Conservation (phyloP, 1,284 basidiomycete species). For the Cerrena zonata region DNA sequence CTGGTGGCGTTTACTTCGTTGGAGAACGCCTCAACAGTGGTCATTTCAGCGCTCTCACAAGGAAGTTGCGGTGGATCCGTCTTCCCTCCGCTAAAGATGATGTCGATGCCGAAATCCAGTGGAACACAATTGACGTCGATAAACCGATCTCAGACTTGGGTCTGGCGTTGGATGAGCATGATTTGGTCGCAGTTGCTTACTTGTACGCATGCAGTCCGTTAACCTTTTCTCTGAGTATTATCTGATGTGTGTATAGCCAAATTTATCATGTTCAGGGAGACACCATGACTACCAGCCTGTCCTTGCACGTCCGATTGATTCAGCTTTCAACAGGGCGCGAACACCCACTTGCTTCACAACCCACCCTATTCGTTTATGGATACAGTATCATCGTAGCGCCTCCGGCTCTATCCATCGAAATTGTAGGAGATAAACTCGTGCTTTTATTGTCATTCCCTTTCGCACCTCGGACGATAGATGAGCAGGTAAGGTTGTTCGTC, state of each 20-base stretch:
- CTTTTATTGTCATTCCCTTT: neutral
- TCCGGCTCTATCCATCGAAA: neutral
- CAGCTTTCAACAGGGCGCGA: neutral
- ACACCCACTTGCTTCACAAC: neutral
- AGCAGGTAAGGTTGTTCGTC: neutral
- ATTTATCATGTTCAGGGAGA: too few relatives aligned
- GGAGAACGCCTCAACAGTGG: neutral
- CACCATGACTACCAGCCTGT: too few relatives aligned
- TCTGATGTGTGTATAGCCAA: too few relatives aligned
- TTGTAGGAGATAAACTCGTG: neutral
- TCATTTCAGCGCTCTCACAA: neutral
- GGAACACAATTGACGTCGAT: neutral
- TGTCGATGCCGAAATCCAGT: neutral
- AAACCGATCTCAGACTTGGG: neutral
- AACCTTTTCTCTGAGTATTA: too few relatives aligned
- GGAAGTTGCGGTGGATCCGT: neutral
- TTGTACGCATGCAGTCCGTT: too few relatives aligned
- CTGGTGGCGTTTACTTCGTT: neutral
- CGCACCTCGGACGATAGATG: neutral
- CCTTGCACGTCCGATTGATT: neutral
- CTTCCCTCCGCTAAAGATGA: neutral
- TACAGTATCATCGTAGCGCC: neutral
- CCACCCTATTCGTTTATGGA: neutral
- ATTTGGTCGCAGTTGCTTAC: neutral
- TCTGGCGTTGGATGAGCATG: neutral